These are phyloP conservation scores for Cylindricascospora bacillispora DNA, from an alignment of 1,139 yeast genomes.

Conservation along the genomic window DNA sequence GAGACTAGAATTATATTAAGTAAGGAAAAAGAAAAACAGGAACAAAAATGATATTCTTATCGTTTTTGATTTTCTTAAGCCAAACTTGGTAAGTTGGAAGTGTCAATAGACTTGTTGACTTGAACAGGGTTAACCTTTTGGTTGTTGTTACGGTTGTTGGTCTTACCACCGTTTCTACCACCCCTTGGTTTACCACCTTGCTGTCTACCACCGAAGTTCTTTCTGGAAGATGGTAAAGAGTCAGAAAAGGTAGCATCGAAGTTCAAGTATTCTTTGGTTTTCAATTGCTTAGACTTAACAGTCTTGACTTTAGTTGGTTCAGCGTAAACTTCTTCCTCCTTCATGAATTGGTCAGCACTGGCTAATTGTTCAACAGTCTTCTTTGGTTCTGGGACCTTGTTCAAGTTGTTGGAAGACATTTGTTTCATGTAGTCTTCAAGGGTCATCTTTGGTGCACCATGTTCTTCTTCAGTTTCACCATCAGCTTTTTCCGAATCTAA, in stretches of 20 bases:
- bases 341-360: conserved; percentile 40
- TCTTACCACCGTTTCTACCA: conserved; percentile 8
- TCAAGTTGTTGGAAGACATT: conserved; percentile 30
- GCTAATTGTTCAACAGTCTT: conserved; percentile 31
- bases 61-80: not conserved
- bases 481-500: conserved; percentile 36
- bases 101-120: conserved; percentile 31
- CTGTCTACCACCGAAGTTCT: conserved; percentile 12
- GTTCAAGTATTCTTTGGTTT: conserved; percentile 59
- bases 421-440: conserved; percentile 53
- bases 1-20: too few species aligned
- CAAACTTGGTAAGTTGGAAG: conserved; percentile 50
- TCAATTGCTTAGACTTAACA: conserved; percentile 47
- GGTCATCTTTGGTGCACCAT: conserved; percentile 40
- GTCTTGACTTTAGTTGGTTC: conserved; percentile 48
- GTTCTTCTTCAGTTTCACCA: conserved; percentile 35
- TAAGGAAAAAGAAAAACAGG: too few species aligned
- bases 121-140: conserved; percentile 3
- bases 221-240: conserved; percentile 15
- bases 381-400: conserved; percentile 35
- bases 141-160: conserved; percentile 19
- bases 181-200: conserved; percentile 10
- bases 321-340: conserved; percentile 44
- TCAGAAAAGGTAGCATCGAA: conserved; percentile 56
- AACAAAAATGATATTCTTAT: too few species aligned